Evolutionary conservation across 202 grass and related monocot genomes (phyloP), one percentile per base, ranked within the genome.

Genomic region (Hordeum pubiflorum): DNA sequence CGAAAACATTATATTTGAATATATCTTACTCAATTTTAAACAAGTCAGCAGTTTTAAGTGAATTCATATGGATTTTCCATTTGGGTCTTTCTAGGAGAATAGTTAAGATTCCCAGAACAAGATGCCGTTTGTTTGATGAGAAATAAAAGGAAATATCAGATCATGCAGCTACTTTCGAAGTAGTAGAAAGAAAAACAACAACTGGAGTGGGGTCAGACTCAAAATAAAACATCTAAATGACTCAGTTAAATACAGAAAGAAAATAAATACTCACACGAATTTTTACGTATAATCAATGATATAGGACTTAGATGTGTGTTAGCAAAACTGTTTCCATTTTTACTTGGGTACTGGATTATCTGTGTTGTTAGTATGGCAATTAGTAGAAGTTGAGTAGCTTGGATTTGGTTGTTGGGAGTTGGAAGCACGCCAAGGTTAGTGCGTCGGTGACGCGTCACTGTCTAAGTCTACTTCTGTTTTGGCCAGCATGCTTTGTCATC

Each of bases 391-490:
- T 10, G 55, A 38, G 57, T 33, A 34, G 26, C 56, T 61, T 61
- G 56, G 24, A 32, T 72, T 23, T 23, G 67, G 79, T 72, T 72
- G 79, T 81, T 72, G 56, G 56, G 4, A 24, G 21, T 58, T 58
- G 55, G 79, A 46, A 72, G 79, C 79, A 81, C 55, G 79, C 37
- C 0, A 72, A 7, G 37, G 34, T 71, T 29, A 58, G 44, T 81
- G 78, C 52, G 34, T 57, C 3, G 52, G 10, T 81, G 79, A 81
- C 65, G 66, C 65, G 41, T 81, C 78, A 22, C 18, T 81, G 34
- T 70, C 78, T 7, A 62, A 12, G 32, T 15, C 0, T 40, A 31
- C 2, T 8, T 33, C 26, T 66, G 64, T 80, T 43, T 71, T 32
- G 65, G 65, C 65, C 14, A 63, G 38, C 38, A 63, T 61, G 39